Percentiles rank a stretch among this genome's conserved stretches.
Evolutionary conservation across 192 early-diverging fungal species (phyloP).

Genomic region (Podila epigama): DNA sequence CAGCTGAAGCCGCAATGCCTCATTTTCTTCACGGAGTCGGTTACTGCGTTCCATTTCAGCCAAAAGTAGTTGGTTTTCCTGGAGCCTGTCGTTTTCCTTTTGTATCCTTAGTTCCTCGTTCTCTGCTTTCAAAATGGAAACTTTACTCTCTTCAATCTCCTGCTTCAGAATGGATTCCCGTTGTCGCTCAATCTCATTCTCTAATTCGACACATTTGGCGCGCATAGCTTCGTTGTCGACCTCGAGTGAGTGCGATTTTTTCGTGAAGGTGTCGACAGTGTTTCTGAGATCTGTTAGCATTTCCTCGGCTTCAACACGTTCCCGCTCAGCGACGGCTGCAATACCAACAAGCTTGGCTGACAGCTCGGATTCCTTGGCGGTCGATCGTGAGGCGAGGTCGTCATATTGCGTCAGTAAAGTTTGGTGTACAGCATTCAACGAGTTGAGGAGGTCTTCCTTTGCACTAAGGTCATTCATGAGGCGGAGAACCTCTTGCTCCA

Average conservation of each 20-base stretch:
- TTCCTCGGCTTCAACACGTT: constrained; percentile 41
- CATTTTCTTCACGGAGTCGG: constrained; percentile 39
- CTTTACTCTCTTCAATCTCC: constrained; percentile 40
- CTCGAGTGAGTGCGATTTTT: constrained; percentile 24
- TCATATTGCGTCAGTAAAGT: constrained; percentile 28
- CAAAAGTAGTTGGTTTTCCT: constrained; percentile 41
- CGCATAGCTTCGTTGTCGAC: constrained; percentile 37
- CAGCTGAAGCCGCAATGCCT: constrained; percentile 26
- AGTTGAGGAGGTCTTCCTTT: constrained; percentile 28
- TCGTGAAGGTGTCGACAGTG: constrained; percentile 10
- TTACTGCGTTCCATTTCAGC: constrained; percentile 42
- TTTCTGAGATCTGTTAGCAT: constrained; percentile 24
- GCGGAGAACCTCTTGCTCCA: constrained; percentile 40
- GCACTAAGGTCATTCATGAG: constrained; percentile 16
- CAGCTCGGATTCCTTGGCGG: constrained; percentile 29
- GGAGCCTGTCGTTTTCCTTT: constrained; percentile 31
- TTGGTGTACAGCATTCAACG: constrained; percentile 34
- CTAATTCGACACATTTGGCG: constrained; percentile 34
- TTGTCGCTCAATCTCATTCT: constrained; percentile 45
- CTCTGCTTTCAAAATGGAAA: constrained; percentile 30
- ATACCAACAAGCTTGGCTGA: constrained; percentile 41
- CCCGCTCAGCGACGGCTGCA: constrained; percentile 31
- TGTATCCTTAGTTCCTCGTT: constrained; percentile 44
- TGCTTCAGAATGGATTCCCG: constrained; percentile 45
- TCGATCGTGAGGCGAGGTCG: constrained; percentile 21